Conservation (phyloP, 139 green algal genomes). For the Pleodorina starrii region DNA sequence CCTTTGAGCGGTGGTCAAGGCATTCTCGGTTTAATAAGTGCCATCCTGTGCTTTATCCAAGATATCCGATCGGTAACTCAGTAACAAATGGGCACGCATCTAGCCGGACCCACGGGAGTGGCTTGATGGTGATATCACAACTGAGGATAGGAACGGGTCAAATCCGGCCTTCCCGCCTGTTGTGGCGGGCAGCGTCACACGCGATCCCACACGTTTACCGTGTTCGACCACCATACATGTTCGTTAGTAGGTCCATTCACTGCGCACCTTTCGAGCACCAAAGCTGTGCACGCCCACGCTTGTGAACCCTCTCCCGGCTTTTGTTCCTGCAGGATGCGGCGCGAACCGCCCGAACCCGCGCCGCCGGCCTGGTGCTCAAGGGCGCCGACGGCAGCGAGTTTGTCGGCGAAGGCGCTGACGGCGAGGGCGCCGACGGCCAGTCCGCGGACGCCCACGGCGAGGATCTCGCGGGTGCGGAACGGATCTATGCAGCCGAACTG, state of each 20-base stretch:
- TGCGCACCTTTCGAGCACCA: too few species aligned
- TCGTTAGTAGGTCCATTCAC: too few species aligned
- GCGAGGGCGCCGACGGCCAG: constrained; percentile 7
- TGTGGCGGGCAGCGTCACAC: constrained; percentile 28
- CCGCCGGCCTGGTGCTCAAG: constrained; percentile 57
- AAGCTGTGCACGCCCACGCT: too few species aligned
- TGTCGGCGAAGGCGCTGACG: constrained; percentile 48
- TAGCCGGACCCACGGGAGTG: constrained; percentile 18
- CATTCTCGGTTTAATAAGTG: too few species aligned
- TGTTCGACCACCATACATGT: too few species aligned
- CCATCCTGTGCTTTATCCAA: too few species aligned
- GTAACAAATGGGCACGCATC: constrained; percentile 37
- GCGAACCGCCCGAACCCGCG: constrained; percentile 65
- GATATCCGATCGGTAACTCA: constrained; percentile 7
- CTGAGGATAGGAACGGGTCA: constrained; percentile 34
- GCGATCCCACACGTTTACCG: background rate
- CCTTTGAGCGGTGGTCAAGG: too few species aligned
- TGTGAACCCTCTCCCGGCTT: too few species aligned
- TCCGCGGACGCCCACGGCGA: constrained; percentile 16
- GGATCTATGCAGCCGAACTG: constrained; percentile 76
- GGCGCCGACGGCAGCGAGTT: constrained; percentile 52
- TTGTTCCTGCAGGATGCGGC: constrained; percentile 79
- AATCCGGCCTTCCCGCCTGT: background rate
- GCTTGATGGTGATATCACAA: constrained; percentile 43
- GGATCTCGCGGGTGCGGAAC: constrained; percentile 64